phyloP scores from a whole-genome alignment of 1,284 basidiomycete species.

The Marasmius fiardii region DNA sequence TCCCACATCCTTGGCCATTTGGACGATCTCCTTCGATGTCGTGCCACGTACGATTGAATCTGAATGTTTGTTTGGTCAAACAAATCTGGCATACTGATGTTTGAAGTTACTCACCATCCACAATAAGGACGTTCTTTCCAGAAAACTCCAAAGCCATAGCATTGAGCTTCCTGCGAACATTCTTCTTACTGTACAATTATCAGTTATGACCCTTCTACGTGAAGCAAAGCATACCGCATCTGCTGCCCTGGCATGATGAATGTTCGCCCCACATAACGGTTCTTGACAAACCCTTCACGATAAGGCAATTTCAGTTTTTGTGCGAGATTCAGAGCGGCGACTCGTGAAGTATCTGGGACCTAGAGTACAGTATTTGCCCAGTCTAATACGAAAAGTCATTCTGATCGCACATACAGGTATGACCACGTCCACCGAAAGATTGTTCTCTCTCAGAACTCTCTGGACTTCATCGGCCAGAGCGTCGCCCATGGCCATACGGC shows the following conservation, averaged over 20 bases:
- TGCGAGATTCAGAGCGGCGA: slow-evolving; percentile 93
- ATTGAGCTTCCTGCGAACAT: slow-evolving; percentile 94
- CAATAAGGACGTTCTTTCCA: slow-evolving; percentile 90
- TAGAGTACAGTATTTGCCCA: too few species aligned
- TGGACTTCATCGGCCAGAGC: slow-evolving; percentile 87
- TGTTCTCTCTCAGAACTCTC: slow-evolving; percentile 67
- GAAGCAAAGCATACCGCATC: slow-evolving; percentile 54
- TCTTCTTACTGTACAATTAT: slow-evolving; percentile 68
- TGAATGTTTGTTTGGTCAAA: slow-evolving; percentile 25
- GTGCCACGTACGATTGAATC: slow-evolving; percentile 99
- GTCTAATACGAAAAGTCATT: slow-evolving; percentile 2
- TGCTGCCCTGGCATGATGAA: slow-evolving; percentile 99
- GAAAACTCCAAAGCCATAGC: slow-evolving; percentile 99
- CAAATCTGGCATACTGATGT: neutral
- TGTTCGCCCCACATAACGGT: slow-evolving; percentile 96
- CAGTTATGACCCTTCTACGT: neutral
- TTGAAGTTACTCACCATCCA: slow-evolving; percentile 69
- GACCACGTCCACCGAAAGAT: slow-evolving; percentile 86
- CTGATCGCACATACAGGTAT: slow-evolving; percentile 71
- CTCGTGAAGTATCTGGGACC: slow-evolving; percentile 95
- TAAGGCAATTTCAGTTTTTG: slow-evolving; percentile 91
- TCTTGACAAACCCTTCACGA: slow-evolving; percentile 98
- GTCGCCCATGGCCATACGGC: slow-evolving; percentile 99
- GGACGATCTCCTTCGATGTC: slow-evolving; percentile 98
- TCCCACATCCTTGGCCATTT: slow-evolving; percentile 99